Percentiles rank a stretch among this genome's conserved stretches.
Evolutionary conservation across 2,329 filamentous ascomycete species (phyloP).

Genomic region (Penicillium sp.): DNA sequence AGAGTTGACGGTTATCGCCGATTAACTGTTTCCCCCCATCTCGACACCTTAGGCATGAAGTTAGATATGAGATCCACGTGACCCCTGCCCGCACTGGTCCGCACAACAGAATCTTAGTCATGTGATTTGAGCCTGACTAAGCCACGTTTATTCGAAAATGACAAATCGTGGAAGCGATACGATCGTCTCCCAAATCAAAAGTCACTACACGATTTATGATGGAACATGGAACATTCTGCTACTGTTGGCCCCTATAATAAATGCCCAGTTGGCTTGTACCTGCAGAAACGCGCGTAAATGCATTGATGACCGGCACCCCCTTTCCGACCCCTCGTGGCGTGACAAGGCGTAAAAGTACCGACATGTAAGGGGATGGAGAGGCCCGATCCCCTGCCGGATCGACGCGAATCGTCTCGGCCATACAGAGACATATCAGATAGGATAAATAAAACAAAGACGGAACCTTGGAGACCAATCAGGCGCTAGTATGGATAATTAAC

Average conservation of each 20-base stretch:
- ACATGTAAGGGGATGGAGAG: conserved; percentile 21
- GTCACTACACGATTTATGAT: neutral
- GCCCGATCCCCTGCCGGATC: conserved; percentile 19
- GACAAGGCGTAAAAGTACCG: conserved; percentile 3
- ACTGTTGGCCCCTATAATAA: neutral
- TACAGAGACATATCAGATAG: neutral
- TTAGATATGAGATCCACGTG: neutral
- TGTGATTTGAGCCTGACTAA: no score
- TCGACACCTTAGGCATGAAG: conserved; percentile 10
- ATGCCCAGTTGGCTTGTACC: neutral
- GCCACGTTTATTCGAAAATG: no score
- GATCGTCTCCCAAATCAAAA: neutral
- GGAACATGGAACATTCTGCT: neutral
- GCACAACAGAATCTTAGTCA: neutral
- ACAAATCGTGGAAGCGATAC: neutral
- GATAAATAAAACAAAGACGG: neutral
- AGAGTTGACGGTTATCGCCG: conserved; percentile 4
- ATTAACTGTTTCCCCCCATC: neutral
- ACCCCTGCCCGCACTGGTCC: neutral
- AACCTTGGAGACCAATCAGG: neutral
- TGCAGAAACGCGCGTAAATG: neutral
- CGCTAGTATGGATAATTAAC: neutral
- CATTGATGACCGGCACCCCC: neutral
- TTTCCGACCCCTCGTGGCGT: conserved; percentile 21
- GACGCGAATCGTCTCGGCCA: conserved; percentile 9